A percentile compares a stretch with the other conserved stretches of the same genome.
These are phyloP conservation scores for Boletus rubescentipes DNA, from an alignment of 768 basidiomycete species.

Conservation along the genomic window DNA sequence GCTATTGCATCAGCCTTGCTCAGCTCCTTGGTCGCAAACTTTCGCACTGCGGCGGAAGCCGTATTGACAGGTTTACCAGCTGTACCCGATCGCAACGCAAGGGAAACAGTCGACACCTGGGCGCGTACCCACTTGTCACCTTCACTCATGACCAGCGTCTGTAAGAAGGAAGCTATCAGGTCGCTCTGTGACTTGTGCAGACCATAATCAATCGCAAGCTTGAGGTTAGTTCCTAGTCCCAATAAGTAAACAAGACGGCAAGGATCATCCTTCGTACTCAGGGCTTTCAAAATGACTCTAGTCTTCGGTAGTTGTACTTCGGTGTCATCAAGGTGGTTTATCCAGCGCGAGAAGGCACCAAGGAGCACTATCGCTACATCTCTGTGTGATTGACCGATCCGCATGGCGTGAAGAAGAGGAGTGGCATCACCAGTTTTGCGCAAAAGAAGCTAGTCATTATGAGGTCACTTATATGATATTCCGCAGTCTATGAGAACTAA, in stretches of 20 bases:
- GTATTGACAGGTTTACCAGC: conserved; percentile 72
- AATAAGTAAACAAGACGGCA: conserved; percentile 70
- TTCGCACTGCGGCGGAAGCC: conserved; percentile 74
- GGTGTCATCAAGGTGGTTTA: conserved; percentile 83
- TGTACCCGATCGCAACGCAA: conserved; percentile 66
- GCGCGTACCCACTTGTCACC: conserved; percentile 87
- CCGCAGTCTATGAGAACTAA: conserved; percentile 36
- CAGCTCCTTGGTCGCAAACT: conserved; percentile 85
- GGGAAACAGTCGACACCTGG: conserved; percentile 63
- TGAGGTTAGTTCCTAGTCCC: conserved; percentile 74
- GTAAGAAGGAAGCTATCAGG: conserved; percentile 88
- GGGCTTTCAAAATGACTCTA: conserved; percentile 68
- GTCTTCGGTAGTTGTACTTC: conserved; percentile 71
- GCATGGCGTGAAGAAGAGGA: conserved; percentile 89
- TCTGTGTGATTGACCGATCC: conserved; percentile 68
- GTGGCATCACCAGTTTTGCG: conserved; percentile 83
- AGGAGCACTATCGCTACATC: conserved; percentile 86
- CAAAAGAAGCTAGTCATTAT: conserved; percentile 59
- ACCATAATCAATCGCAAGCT: conserved; percentile 89
- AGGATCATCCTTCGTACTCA: conserved; percentile 72
- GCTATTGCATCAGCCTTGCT: conserved; percentile 77
- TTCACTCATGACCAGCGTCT: conserved; percentile 95
- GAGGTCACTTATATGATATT: background rate
- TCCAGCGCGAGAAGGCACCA: conserved; percentile 88
- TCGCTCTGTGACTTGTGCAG: conserved; percentile 78